These are phyloP conservation scores for Coelastrella sp. DNA, from an alignment of 139 green algal genomes.

Conservation along the genomic window DNA sequence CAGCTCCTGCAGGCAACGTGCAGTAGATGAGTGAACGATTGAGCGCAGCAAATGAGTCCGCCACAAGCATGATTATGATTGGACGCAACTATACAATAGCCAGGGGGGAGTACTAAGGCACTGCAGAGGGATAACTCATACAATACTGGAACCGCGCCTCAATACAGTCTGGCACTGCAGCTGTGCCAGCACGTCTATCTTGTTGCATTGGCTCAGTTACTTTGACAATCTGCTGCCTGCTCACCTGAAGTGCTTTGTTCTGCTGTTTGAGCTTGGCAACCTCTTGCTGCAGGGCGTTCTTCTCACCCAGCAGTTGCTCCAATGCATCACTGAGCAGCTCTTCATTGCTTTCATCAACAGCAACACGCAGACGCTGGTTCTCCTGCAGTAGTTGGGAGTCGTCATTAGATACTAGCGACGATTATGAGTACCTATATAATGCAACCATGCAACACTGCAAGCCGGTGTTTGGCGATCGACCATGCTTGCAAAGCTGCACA, in stretches of 20 bases:
- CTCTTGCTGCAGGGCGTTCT: slow-evolving; percentile 17
- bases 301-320: slow-evolving; percentile 38
- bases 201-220: not conserved
- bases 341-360: not conserved
- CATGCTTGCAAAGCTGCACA: not conserved
- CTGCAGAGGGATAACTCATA: too few relatives aligned
- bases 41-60: not conserved
- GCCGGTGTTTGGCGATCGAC: too few relatives aligned
- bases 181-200: not conserved
- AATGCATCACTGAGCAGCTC: slow-evolving; percentile 24
- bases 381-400: not conserved
- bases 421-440: too few relatives aligned
- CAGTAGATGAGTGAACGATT: not conserved
- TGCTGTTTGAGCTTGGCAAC: not conserved
- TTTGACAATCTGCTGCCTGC: not conserved
- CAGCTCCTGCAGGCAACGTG: slow-evolving; percentile 17
- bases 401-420: not conserved
- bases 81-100: too few relatives aligned
- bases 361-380: slow-evolving; percentile 23
- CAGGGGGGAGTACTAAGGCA: too few relatives aligned
- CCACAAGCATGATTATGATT: not conserved
- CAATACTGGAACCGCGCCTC: too few relatives aligned
- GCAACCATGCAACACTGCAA: too few relatives aligned
- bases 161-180: not conserved
- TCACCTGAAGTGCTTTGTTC: slow-evolving; percentile 32